phyloP scores from a whole-genome alignment of 139 green algal genomes.

The Nannochloris sp. region DNA sequence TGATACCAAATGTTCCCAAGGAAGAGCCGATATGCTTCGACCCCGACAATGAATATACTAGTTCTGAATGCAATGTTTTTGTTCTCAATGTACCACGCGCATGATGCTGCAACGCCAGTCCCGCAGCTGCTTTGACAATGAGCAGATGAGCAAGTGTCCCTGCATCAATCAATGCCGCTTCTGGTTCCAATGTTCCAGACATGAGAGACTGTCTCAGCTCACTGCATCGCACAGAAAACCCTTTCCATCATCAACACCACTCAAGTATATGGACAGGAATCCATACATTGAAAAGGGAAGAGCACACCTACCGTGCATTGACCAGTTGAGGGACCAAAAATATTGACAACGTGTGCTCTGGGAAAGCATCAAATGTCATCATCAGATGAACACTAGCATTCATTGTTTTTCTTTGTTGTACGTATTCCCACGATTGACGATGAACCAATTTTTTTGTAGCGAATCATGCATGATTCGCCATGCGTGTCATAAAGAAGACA shows the following conservation, averaged over 20 bases:
- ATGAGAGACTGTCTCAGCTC: constrained; percentile 26
- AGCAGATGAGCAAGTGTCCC: constrained; percentile 31
- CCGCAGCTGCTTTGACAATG: constrained; percentile 31
- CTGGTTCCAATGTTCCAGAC: constrained; percentile 9
- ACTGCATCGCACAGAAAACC: constrained; percentile 6
- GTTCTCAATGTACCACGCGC: constrained; percentile 20
- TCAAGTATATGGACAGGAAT: neutral
- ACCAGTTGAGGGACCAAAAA: constrained; percentile 29
- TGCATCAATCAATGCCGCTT: constrained; percentile 36
- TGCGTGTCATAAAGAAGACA: too few relatives aligned
- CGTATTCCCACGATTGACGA: too few relatives aligned
- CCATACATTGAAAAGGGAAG: too few relatives aligned
- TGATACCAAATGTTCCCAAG: constrained; percentile 45
- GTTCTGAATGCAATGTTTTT: constrained; percentile 44
- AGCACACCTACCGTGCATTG: constrained; percentile 20
- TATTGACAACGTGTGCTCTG: constrained; percentile 12
- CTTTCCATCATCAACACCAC: neutral
- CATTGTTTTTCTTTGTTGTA: too few relatives aligned
- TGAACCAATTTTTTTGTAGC: too few relatives aligned
- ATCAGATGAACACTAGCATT: neutral
- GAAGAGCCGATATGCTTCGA: constrained; percentile 48
- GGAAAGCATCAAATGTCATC: constrained; percentile 20
- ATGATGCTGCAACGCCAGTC: constrained; percentile 24
- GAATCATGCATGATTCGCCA: too few relatives aligned
- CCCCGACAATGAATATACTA: constrained; percentile 44